phyloP scores from a whole-genome alignment of 179 eudicot genomes.

The Corrigiola litoralis region DNA sequence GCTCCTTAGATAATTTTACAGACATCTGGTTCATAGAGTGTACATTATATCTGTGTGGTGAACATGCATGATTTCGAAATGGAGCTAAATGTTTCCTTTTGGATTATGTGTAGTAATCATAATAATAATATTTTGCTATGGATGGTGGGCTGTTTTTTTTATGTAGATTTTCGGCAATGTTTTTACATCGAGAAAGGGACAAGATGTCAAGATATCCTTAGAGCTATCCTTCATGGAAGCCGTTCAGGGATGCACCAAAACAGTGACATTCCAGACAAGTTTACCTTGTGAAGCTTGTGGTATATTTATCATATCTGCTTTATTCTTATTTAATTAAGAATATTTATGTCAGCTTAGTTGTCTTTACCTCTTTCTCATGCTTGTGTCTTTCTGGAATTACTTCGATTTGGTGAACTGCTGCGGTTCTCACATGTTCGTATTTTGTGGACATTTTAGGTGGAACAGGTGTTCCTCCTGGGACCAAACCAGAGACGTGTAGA shows the following conservation, averaged over 20 bases:
- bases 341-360: background rate
- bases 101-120: background rate
- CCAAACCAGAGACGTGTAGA: slow-evolving; percentile 80
- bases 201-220: slow-evolving; percentile 62
- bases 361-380: background rate
- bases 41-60: too few species aligned
- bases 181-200: slow-evolving; percentile 24
- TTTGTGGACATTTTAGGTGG: slow-evolving; percentile 37
- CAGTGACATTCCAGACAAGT: slow-evolving; percentile 59
- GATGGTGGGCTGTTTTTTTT: slow-evolving; percentile 12
- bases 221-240: slow-evolving; percentile 99
- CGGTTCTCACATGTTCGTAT: slow-evolving; percentile 8
- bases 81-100: background rate
- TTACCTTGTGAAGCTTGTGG: slow-evolving; percentile 88
- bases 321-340: background rate
- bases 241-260: slow-evolving; percentile 89
- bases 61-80: background rate
- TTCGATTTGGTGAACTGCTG: background rate
- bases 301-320: slow-evolving; percentile 22
- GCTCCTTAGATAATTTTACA: too few species aligned
- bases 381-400: background rate
- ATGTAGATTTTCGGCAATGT: slow-evolving; percentile 23
- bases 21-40: too few species aligned
- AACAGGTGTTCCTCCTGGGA: slow-evolving; percentile 93
- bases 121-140: background rate